Conservation (phyloP, 306 rosid species). For the Medicago truncatula region DNA sequence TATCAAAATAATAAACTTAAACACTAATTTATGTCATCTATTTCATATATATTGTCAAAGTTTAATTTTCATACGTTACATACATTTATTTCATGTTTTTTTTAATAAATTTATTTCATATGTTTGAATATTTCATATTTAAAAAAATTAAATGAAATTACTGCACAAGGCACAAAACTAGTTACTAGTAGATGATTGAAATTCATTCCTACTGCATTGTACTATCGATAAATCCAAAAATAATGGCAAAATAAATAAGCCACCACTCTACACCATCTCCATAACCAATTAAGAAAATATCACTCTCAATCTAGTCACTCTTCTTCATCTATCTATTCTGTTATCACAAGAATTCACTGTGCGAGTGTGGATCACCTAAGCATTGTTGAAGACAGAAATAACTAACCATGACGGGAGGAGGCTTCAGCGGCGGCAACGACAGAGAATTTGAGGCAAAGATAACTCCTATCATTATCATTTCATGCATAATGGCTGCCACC, state of each 20-base stretch:
- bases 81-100: too few species aligned
- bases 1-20: too few species aligned
- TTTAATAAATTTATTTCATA: too few species aligned
- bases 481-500: constrained; percentile 89
- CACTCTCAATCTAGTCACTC: constrained; percentile 25
- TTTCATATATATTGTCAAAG: too few species aligned
- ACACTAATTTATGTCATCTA: too few species aligned
- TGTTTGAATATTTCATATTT: too few species aligned
- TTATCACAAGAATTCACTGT: background rate
- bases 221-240: constrained; percentile 29
- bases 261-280: background rate
- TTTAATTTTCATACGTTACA: too few species aligned
- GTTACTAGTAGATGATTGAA: background rate
- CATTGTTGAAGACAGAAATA: background rate
- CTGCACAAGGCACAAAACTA: background rate
- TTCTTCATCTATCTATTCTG: background rate
- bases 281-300: background rate
- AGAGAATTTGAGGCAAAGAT: constrained; percentile 78
- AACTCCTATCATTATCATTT: constrained; percentile 79
- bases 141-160: too few species aligned
- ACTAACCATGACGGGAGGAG: constrained; percentile 67
- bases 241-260: background rate
- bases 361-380: background rate
- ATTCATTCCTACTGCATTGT: background rate
- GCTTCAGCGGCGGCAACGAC: constrained; percentile 40